A percentile compares a stretch with the other conserved stretches of the same genome.
Conservation (phyloP, 1,139 yeast species). For the Debaryomycetaceae sp. region DNA sequence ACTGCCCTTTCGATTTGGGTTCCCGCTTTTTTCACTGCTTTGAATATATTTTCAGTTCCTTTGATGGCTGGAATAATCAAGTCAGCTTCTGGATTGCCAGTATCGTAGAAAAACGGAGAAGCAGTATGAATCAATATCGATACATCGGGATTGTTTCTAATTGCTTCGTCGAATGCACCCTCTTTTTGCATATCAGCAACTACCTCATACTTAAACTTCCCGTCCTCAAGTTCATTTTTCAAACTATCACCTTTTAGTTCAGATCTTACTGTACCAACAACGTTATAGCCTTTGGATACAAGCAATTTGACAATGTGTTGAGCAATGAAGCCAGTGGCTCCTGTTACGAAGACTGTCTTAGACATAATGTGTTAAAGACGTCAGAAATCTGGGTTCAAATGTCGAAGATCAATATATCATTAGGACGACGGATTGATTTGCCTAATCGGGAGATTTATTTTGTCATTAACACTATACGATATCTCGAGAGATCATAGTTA, state of each 20-base stretch:
- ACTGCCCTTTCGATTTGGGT: slow-evolving; percentile 30
- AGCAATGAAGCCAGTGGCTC: slow-evolving; percentile 60
- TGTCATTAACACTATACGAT: neutral
- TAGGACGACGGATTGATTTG: neutral
- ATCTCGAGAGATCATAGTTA: too few species aligned
- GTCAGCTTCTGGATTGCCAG: slow-evolving; percentile 36
- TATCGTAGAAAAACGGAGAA: slow-evolving; percentile 32
- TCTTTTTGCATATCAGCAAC: slow-evolving; percentile 31
- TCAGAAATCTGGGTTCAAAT: too few species aligned
- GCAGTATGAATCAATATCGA: slow-evolving; percentile 30
- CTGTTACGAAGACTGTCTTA: slow-evolving; percentile 44
- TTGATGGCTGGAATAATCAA: slow-evolving; percentile 37
- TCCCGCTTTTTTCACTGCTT: slow-evolving; percentile 24
- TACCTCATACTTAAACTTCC: slow-evolving; percentile 28
- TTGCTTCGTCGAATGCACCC: slow-evolving; percentile 33
- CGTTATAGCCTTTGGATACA: slow-evolving; percentile 42
- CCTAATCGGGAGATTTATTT: neutral
- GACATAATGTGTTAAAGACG: neutral
- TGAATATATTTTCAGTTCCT: slow-evolving; percentile 35
- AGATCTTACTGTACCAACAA: slow-evolving; percentile 63
- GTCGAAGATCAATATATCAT: too few species aligned
- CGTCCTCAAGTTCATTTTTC: slow-evolving; percentile 18
- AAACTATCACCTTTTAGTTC: slow-evolving; percentile 49
- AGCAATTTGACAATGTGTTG: slow-evolving; percentile 41
- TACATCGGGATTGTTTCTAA: slow-evolving; percentile 25